Conservation (phyloP, 116 monocot genomes). For the Papilionanthe hybrid region DNA sequence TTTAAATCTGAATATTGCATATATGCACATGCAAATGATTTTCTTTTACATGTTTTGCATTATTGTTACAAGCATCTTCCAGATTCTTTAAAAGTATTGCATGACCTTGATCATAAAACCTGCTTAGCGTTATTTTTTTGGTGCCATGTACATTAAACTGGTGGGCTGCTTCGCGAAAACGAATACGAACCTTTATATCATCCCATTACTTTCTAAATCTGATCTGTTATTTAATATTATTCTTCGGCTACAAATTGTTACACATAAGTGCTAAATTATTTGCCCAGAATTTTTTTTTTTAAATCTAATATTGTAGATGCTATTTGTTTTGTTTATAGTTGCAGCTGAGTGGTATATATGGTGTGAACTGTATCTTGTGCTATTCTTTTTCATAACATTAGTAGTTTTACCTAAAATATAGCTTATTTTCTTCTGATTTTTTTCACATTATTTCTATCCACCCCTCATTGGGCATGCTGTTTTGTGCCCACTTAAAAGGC, state of each 20-base stretch:
- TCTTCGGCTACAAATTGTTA: background rate
- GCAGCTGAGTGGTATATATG: background rate
- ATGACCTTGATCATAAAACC: background rate
- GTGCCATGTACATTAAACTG: background rate
- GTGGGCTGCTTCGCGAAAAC: background rate
- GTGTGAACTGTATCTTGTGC: background rate
- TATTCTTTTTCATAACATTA: background rate
- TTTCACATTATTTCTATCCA: background rate
- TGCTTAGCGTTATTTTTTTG: background rate
- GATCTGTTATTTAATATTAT: background rate
- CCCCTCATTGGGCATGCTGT: background rate
- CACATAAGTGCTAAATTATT: background rate
- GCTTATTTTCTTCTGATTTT: background rate
- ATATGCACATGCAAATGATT: too few species aligned
- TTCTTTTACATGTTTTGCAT: too few species aligned
- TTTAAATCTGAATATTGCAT: too few species aligned
- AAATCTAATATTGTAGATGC: background rate
- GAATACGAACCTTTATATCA: background rate
- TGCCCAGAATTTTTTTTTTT: background rate
- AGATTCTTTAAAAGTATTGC: background rate
- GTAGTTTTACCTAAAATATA: background rate
- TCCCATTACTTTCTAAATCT: background rate
- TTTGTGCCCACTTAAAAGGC: background rate
- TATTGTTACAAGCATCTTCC: too few species aligned
- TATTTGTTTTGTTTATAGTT: constrained; percentile 1